Conservation (phyloP, 2,329 filamentous ascomycete genomes). For the Hymenoscyphus repandus region DNA sequence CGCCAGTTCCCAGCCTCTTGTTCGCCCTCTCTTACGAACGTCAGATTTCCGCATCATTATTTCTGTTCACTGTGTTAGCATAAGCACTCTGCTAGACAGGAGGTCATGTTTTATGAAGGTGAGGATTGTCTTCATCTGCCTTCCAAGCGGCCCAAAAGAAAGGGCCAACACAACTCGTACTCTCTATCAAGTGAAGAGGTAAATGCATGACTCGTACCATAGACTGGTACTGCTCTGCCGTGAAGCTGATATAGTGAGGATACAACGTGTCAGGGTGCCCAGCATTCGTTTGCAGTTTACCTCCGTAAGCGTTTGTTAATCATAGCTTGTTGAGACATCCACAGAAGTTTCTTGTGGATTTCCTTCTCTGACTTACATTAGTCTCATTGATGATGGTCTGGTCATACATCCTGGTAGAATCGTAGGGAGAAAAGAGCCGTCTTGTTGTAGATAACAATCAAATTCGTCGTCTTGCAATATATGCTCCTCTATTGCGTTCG, state of each 20-base stretch:
- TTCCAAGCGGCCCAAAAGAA: constrained; percentile 57
- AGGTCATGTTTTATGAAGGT: neutral
- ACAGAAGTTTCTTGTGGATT: neutral
- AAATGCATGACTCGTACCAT: constrained; percentile 53
- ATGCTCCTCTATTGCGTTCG: neutral
- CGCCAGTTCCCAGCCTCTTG: constrained; percentile 60
- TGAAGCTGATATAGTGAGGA: neutral
- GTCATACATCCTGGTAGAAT: neutral
- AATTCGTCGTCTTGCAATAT: neutral
- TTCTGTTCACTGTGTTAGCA: constrained; percentile 34
- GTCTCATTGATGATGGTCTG: neutral
- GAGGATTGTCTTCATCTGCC: constrained; percentile 15
- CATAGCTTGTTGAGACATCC: too few relatives aligned
- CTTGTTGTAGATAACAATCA: neutral
- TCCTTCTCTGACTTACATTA: neutral
- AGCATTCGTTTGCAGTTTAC: neutral
- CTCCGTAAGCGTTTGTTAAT: neutral
- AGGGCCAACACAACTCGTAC: constrained; percentile 53
- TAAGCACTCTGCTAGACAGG: neutral
- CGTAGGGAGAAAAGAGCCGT: neutral
- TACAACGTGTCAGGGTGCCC: neutral
- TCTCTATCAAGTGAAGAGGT: constrained; percentile 53
- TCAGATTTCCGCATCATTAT: constrained; percentile 62
- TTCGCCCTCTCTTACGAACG: constrained; percentile 58
- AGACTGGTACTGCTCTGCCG: neutral